phyloP scores from a whole-genome alignment of 331 rosid genomes.

The Cucumis variabilis region DNA sequence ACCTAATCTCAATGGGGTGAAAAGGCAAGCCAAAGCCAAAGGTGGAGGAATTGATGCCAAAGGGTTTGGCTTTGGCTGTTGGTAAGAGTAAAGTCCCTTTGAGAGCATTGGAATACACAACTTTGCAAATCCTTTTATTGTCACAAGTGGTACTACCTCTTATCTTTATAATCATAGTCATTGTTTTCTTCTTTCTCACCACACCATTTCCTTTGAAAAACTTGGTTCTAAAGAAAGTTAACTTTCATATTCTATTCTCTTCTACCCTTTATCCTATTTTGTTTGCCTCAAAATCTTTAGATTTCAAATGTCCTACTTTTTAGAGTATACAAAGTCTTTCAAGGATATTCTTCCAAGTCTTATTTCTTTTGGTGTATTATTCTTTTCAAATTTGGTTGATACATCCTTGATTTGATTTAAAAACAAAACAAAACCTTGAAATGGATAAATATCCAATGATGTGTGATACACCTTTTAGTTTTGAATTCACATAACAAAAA shows the following conservation, averaged over 20 bases:
- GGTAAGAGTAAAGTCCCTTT: neutral
- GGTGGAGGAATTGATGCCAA: neutral
- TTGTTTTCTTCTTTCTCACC: neutral
- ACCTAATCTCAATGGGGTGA: neutral
- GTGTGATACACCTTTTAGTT: too few relatives aligned
- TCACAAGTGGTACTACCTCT: neutral
- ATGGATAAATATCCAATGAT: too few relatives aligned
- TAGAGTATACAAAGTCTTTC: neutral
- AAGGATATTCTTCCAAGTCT: neutral
- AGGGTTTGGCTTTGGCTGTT: neutral
- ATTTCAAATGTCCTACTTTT: neutral
- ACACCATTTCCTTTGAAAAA: neutral
- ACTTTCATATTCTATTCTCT: constrained; percentile 18
- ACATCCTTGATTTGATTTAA: too few relatives aligned
- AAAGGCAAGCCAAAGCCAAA: neutral
- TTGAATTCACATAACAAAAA: too few relatives aligned
- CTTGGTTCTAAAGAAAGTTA: neutral
- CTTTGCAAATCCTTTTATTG: neutral
- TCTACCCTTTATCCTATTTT: neutral
- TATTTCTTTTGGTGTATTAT: neutral
- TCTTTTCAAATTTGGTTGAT: neutral
- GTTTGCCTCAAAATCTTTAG: neutral
- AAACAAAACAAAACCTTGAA: too few relatives aligned
- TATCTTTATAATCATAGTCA: neutral
- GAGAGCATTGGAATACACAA: constrained; percentile 8